Conservation (phyloP, 2,329 filamentous ascomycete species). For the Tolypocladium nubicola region DNA sequence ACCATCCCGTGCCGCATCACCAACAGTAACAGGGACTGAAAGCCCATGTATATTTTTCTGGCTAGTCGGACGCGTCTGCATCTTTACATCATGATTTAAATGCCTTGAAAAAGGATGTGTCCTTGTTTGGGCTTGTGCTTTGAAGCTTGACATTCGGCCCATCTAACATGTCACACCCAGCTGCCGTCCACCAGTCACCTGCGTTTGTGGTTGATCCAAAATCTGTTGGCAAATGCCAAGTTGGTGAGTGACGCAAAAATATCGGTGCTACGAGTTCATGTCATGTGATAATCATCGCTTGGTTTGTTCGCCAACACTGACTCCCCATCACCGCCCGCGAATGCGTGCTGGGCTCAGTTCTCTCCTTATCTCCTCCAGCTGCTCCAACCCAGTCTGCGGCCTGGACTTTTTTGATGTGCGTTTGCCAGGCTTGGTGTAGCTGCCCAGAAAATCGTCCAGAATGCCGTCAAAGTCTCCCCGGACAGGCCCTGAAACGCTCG, state of each 20-base stretch:
- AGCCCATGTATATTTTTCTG: not conserved
- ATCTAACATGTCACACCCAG: not conserved
- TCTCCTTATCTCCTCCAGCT: constrained; percentile 80
- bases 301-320: not conserved
- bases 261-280: not conserved
- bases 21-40: not conserved
- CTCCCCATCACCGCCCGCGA: constrained; percentile 11
- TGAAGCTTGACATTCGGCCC: not conserved
- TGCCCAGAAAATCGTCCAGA: constrained; percentile 85
- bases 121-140: not conserved
- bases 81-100: too few species aligned
- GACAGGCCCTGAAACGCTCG: constrained; percentile 57
- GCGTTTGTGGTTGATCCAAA: too few species aligned
- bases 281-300: not conserved
- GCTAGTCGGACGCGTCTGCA: too few species aligned
- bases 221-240: not conserved
- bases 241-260: not conserved
- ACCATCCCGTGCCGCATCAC: not conserved
- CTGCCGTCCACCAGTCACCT: not conserved
- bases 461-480: constrained; percentile 77
- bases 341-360: constrained; percentile 70
- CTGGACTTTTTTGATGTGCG: constrained; percentile 70
- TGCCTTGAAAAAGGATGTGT: too few species aligned
- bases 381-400: constrained; percentile 70
- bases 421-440: constrained; percentile 61